Evolutionary conservation across 78 protist species (phyloP), one percentile per base, ranked within the genome.

Genomic region (Dictyostelium purpureum): DNA sequence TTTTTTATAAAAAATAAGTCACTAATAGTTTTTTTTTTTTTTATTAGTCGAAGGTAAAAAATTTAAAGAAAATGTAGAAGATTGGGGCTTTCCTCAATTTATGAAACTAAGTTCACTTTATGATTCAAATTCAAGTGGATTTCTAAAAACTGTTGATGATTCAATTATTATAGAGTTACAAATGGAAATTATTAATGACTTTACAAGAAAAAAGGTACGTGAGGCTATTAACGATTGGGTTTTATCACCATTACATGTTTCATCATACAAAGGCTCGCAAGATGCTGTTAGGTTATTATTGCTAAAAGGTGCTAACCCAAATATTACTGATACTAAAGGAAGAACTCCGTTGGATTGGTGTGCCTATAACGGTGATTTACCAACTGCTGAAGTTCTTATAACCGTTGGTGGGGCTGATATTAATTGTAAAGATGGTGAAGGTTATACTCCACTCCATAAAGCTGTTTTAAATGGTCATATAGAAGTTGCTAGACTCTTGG

Each of bases 401-500:
- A 71, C 42, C 7, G 51, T 76, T 35, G 90, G 90, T 31, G 65
- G 77, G 40, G 94, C 94, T 21, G 85, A 89, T 63, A 40, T 78
- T 0, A 77, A 89, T 37, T 78, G 88, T 26, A 71, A 59, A 19
- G 94, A 89, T 69, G 51, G 45, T 6, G 88, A 89, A 31, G 94
- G 94, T 5, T 90, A 40, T 59, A 82, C 90, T 18, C 90, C 97
- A 28, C 87, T 95, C 40, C 97, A 95, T 54, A 87, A 83, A 56
- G 97, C 97, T 0, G 95, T 89, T 37, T 57, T 77, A 73, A 89
- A 95, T 74, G 94, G 93, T 24, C 93, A 83, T 77, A 35, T 82
- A 19, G 93, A 73, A 16, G 82, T 95, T 19, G 91, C 89, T 2
- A 43, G 61, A 26, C 28, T 88, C 31, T 47, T 94, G 14, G 61